Evolutionary conservation across 306 rosid genomes (phyloP).

Genomic region (Medicago lupulina): DNA sequence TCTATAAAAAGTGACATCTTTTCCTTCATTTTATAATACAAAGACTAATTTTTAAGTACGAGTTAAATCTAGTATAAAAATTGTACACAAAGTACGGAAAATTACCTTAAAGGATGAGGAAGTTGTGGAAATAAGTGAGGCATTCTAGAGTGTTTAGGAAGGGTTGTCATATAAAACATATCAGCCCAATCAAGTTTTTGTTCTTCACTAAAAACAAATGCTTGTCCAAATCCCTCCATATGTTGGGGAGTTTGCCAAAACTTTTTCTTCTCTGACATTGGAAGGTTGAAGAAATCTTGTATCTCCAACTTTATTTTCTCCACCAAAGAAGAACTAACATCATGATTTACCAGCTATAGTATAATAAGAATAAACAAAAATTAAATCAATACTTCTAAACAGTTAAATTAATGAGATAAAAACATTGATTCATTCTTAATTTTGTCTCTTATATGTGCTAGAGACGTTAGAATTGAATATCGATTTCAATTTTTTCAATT

Average conservation of each 20-base stretch:
- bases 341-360: constrained; percentile 62
- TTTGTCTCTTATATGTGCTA: too few relatives aligned
- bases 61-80: too few relatives aligned
- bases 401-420: too few relatives aligned
- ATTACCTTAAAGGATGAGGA: constrained; percentile 53
- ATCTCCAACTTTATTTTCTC: constrained; percentile 54
- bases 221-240: constrained; percentile 73
- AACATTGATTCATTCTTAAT: too few relatives aligned
- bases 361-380: neutral
- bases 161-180: constrained; percentile 48
- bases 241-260: constrained; percentile 56
- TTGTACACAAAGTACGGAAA: too few relatives aligned
- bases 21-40: too few relatives aligned
- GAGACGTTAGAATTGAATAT: too few relatives aligned
- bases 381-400: too few relatives aligned
- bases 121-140: constrained; percentile 61
- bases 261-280: constrained; percentile 59
- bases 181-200: constrained; percentile 65
- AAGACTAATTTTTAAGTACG: neutral
- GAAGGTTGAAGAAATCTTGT: constrained; percentile 54
- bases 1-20: too few relatives aligned
- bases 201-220: constrained; percentile 51
- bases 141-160: constrained; percentile 50
- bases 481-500: too few relatives aligned
- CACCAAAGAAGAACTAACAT: constrained; percentile 48